These are phyloP conservation scores for Euphorbia schlechtendalii DNA, from an alignment of 441 rosid species.

Conservation along the genomic window DNA sequence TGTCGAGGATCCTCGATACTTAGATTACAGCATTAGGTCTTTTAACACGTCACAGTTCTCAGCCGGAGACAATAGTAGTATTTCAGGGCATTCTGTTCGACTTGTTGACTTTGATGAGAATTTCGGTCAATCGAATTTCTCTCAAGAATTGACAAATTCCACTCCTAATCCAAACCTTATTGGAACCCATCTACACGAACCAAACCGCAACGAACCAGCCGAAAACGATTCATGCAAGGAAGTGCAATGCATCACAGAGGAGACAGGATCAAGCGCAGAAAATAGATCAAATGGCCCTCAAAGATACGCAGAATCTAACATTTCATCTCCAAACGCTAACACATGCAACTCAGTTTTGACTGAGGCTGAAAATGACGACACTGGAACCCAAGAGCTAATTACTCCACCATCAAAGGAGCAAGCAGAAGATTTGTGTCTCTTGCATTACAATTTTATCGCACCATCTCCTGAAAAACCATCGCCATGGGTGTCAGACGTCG, in stretches of 20 bases:
- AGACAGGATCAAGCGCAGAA: slow-evolving; percentile 32
- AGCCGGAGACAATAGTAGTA: slow-evolving; percentile 42
- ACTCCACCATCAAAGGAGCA: slow-evolving; percentile 27
- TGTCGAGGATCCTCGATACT: slow-evolving; percentile 26
- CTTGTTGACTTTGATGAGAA: slow-evolving; percentile 46
- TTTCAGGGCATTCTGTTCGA: slow-evolving; percentile 50
- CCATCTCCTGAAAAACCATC: slow-evolving; percentile 41
- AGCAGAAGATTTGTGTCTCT: slow-evolving; percentile 16
- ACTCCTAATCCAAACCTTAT: slow-evolving; percentile 29
- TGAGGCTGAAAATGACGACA: slow-evolving; percentile 36
- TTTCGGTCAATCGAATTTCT: slow-evolving; percentile 32
- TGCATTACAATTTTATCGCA: slow-evolving; percentile 26
- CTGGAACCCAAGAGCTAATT: slow-evolving; percentile 28
- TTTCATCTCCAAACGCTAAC: slow-evolving; percentile 30
- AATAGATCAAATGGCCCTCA: slow-evolving; percentile 27
- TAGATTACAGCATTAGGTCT: slow-evolving; percentile 32
- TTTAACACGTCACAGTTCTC: slow-evolving; percentile 49
- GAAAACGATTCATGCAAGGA: slow-evolving; percentile 50
- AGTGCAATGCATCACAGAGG: slow-evolving; percentile 44
- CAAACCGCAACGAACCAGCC: slow-evolving; percentile 35
- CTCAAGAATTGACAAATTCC: slow-evolving; percentile 30
- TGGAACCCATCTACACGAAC: slow-evolving; percentile 26
- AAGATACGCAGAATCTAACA: slow-evolving; percentile 23
- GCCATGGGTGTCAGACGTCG: slow-evolving; percentile 33
- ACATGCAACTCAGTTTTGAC: slow-evolving; percentile 25